These are phyloP conservation scores for Leccinum longicurvipes DNA, from an alignment of 768 basidiomycete genomes.

Conservation along the genomic window DNA sequence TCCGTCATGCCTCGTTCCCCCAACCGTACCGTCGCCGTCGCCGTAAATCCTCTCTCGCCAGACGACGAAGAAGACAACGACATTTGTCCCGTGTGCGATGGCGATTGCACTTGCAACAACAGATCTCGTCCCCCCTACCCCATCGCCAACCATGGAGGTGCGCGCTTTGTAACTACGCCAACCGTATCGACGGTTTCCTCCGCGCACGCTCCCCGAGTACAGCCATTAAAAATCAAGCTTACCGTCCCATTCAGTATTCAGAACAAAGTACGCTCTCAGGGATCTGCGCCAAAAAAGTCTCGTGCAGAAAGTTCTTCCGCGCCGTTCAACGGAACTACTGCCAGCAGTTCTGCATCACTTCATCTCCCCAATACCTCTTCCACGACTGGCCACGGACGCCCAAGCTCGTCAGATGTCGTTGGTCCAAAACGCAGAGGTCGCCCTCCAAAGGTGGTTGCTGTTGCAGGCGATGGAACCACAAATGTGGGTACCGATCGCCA, in stretches of 20 bases:
- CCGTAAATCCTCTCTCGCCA: conserved; percentile 32
- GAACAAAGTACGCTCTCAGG: conserved; percentile 37
- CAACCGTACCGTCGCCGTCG: conserved; percentile 60
- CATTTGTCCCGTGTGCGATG: conserved; percentile 89
- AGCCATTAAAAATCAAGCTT: conserved; percentile 68
- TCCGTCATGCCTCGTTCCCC: conserved; percentile 66
- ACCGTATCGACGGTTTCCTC: conserved; percentile 37
- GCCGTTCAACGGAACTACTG: conserved; percentile 40
- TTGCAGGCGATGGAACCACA: conserved; percentile 29
- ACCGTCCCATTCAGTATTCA: conserved; percentile 58
- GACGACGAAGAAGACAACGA: conserved; percentile 80
- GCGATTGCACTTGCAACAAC: conserved; percentile 77
- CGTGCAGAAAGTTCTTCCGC: conserved; percentile 22
- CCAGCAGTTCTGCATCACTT: conserved; percentile 16
- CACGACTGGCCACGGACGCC: conserved; percentile 29
- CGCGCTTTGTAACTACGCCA: conserved; percentile 37
- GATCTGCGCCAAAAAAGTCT: conserved; percentile 29
- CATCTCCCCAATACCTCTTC: conserved; percentile 16
- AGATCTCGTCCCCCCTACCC: conserved; percentile 34
- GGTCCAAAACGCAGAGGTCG: conserved; percentile 52
- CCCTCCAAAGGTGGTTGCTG: conserved; percentile 46
- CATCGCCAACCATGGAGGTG: conserved; percentile 31
- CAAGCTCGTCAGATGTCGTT: conserved; percentile 10
- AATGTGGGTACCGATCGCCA: conserved; percentile 19
- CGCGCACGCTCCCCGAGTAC: conserved; percentile 25